Percentiles rank a stretch among this genome's conserved stretches.
Conservation (phyloP, 2,329 filamentous ascomycete species). For the Penicillium sp. region DNA sequence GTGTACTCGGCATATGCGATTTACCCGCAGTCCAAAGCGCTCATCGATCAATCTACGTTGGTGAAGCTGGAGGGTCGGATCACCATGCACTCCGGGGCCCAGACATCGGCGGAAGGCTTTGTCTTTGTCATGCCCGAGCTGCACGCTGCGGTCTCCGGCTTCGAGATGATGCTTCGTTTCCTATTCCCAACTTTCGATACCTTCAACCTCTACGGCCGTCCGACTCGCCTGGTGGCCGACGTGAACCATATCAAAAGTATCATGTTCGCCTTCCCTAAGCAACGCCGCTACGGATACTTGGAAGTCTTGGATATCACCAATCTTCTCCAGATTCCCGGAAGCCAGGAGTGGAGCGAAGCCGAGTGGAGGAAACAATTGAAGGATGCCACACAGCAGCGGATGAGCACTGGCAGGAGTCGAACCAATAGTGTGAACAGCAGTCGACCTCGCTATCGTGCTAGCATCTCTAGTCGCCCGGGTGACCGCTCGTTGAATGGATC, state of each 20-base stretch:
- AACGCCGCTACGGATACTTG: conserved; percentile 86
- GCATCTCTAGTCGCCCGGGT: conserved; percentile 43
- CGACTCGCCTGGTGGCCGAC: conserved; percentile 83
- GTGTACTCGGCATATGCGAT: conserved; percentile 93
- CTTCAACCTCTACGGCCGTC: conserved; percentile 88
- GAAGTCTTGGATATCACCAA: conserved; percentile 84
- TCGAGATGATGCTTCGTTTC: conserved; percentile 93
- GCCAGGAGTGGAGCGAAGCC: conserved; percentile 77
- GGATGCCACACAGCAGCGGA: conserved; percentile 72
- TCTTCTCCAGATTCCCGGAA: conserved; percentile 79
- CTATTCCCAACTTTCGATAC: conserved; percentile 94
- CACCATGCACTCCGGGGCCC: conserved; percentile 79
- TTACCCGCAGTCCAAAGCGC: conserved; percentile 89
- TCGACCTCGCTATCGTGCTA: conserved; percentile 51
- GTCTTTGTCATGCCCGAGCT: conserved; percentile 98
- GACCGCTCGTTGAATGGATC: conserved; percentile 42
- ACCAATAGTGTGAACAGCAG: conserved; percentile 64
- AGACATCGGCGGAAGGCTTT: conserved; percentile 84
- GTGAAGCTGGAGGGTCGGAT: conserved; percentile 93
- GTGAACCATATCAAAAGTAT: conserved; percentile 84
- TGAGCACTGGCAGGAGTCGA: conserved; percentile 46
- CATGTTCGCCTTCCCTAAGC: conserved; percentile 97
- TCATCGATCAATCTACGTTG: conserved; percentile 93
- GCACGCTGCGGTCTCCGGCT: conserved; percentile 87
- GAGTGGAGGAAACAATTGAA: conserved; percentile 92